Evolutionary conservation across 2,329 filamentous ascomycete species (phyloP).

Genomic region (Trichoderma sp.): DNA sequence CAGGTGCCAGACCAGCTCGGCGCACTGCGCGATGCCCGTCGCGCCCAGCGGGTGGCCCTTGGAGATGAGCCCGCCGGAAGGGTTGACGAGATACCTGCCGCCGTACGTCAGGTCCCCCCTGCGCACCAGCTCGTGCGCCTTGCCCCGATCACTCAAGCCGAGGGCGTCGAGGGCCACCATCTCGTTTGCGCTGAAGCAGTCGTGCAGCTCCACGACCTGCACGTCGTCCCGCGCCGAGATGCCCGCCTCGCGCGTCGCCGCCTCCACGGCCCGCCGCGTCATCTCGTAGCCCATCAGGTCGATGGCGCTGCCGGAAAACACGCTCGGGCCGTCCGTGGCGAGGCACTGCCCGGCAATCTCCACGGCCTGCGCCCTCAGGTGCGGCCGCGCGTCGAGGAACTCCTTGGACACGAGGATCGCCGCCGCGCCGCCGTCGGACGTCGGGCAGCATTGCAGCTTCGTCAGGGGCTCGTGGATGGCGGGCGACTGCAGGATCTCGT

Average conservation of each 20-base stretch:
- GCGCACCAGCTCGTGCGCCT: slow-evolving; percentile 89
- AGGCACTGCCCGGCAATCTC: slow-evolving; percentile 85
- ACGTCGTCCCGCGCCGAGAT: slow-evolving; percentile 66
- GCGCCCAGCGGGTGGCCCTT: slow-evolving; percentile 95
- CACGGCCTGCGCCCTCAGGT: slow-evolving; percentile 80
- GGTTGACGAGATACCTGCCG: slow-evolving; percentile 81
- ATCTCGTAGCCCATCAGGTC: slow-evolving; percentile 90
- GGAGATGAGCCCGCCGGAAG: slow-evolving; percentile 89
- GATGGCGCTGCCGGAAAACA: slow-evolving; percentile 81
- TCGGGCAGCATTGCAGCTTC: slow-evolving; percentile 98
- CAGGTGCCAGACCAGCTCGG: slow-evolving; percentile 93
- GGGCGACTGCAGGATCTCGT: slow-evolving; percentile 74
- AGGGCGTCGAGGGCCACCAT: slow-evolving; percentile 88
- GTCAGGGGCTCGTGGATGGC: slow-evolving; percentile 87
- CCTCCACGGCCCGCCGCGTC: slow-evolving; percentile 68
- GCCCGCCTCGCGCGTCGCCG: slow-evolving; percentile 74
- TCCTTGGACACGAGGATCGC: slow-evolving; percentile 85
- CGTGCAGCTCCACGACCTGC: slow-evolving; percentile 88
- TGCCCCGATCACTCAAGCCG: slow-evolving; percentile 74
- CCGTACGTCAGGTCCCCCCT: slow-evolving; percentile 90
- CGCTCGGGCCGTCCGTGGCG: slow-evolving; percentile 76
- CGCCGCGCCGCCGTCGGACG: slow-evolving; percentile 87
- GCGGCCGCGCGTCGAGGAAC: slow-evolving; percentile 83
- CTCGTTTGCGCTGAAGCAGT: slow-evolving; percentile 96
- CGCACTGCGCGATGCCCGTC: slow-evolving; percentile 92